Base-by-base conservation (phyloP, 1,284 basidiomycete species). In the Apiotrichum domesticum region DNA sequence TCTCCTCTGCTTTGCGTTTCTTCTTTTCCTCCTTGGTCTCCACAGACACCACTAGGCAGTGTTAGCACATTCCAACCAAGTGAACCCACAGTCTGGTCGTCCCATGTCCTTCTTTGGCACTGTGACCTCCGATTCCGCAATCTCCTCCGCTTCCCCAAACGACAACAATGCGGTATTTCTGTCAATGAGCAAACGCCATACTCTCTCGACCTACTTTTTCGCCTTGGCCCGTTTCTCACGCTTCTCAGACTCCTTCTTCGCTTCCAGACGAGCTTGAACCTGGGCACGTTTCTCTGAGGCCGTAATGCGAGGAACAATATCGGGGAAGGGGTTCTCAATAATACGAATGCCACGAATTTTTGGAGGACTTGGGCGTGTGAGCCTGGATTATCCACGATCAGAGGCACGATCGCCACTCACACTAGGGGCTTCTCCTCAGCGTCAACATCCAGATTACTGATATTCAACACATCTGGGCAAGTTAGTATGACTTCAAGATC, bases 271-370 rank as follows among this genome's bases (percentile, higher is more conserved):
- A 0, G 92, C 92, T 55, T 82, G 81, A 61, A 87, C 85, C 71
- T 96, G 93, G 0, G 82, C 85, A 44, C 85, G 83, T 61, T 88
- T 87, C 77, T 98, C 93, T 1, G 86, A 88, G 0, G 90, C 90
- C 0, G 95, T 98, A 63, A 97, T 96, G n/a, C 95, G 86, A 1
- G 95, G 94, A 34, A 93, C 82, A 63, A 98, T 95, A 69, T 98
- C 93, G 49, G 86, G 83, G 70, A 96, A 98, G 0, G 95, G 94
- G 69, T 97, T 95, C 56, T 96, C 90, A 13, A 93, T 70, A 54
- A 97, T 89, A 14, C 85, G 83, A 41, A 95, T 81, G 1, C 82
- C 83, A 62, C 85, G 86, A 70, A 98, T 90, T 70, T 89, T 93
- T 0, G 93, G 92, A 0, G 95, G 91, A 62, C 89, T 91, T 58